phyloP scores from a whole-genome alignment of 768 basidiomycete genomes.

The Macrolepiota dolichaula region DNA sequence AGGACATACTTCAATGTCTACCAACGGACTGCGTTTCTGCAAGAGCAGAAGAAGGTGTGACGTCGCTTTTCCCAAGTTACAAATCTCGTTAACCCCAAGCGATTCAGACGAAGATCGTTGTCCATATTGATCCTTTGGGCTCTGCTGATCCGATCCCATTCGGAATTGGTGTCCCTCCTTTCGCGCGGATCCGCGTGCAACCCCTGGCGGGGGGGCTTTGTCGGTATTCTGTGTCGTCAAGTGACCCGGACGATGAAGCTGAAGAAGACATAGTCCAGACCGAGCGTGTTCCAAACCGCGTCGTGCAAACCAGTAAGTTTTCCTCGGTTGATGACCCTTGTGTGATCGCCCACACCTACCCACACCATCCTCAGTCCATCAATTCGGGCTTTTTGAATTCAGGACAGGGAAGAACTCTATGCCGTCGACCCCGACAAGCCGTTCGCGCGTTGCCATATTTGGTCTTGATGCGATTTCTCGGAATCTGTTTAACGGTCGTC shows the following conservation, averaged over 20 bases:
- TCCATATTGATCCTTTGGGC: conserved; percentile 80
- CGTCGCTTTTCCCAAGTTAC: background rate
- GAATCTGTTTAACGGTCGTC: conserved; percentile 75
- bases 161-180: conserved; percentile 65
- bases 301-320: conserved; percentile 77
- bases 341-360: conserved; percentile 5
- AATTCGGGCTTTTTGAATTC: conserved; percentile 88
- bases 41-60: conserved; percentile 74
- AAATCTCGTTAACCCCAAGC: conserved; percentile 1
- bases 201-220: conserved; percentile 82
- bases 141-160: conserved; percentile 77
- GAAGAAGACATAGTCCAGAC: conserved; percentile 86
- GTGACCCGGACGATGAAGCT: conserved; percentile 66
- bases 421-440: conserved; percentile 84
- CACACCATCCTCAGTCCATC: conserved; percentile 57
- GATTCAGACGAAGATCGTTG: conserved; percentile 76
- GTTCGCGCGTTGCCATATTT: conserved; percentile 82
- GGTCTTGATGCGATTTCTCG: conserved; percentile 87
- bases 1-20: conserved; percentile 91
- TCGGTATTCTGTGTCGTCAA: conserved; percentile 73
- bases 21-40: conserved; percentile 73
- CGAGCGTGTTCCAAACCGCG: conserved; percentile 64
- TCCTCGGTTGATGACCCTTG: background rate
- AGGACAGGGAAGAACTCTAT: conserved; percentile 66
- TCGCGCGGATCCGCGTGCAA: conserved; percentile 78